Evolutionary conservation across 2,329 filamentous ascomycete species (phyloP).

Genomic region (Penicillium sp.): DNA sequence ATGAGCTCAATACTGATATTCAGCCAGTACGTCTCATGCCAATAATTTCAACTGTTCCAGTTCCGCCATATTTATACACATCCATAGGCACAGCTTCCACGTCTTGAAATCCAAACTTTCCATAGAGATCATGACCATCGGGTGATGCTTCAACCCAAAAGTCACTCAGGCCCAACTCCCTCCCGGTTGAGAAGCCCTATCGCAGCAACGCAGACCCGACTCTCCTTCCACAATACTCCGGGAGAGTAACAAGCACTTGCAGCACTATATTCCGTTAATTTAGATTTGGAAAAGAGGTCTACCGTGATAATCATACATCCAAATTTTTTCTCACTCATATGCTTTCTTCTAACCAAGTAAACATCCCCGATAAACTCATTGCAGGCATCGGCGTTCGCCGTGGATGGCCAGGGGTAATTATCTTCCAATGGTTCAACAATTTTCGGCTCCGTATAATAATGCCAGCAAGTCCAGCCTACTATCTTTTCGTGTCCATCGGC

Average conservation of each 20-base stretch:
- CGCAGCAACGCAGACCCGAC: slow-evolving; percentile 31
- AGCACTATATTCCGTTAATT: slow-evolving; percentile 1
- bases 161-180: slow-evolving; percentile 22
- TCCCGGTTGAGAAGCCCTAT: slow-evolving; percentile 27
- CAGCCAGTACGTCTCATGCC: slow-evolving; percentile 16
- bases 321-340: slow-evolving; percentile 14
- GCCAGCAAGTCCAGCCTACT: slow-evolving; percentile 18
- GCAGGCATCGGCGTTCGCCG: slow-evolving; percentile 14
- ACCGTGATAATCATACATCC: slow-evolving; percentile 9
- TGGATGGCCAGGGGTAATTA: slow-evolving; percentile 14
- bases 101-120: slow-evolving; percentile 33
- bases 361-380: slow-evolving; percentile 18
- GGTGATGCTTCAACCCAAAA: slow-evolving; percentile 31
- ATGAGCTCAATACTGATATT: too few relatives aligned
- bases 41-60: slow-evolving; percentile 1
- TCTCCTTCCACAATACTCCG: slow-evolving; percentile 31
- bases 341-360: slow-evolving; percentile 2
- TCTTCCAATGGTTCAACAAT: slow-evolving; percentile 8
- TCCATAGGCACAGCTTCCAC: slow-evolving; percentile 16
- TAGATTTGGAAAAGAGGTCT: too few relatives aligned
- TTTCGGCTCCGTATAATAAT: slow-evolving; percentile 18
- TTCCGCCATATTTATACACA: slow-evolving; percentile 21
- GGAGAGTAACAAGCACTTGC: slow-evolving; percentile 37
- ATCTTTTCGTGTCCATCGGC: slow-evolving; percentile 20
- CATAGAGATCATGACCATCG: slow-evolving; percentile 31